Conservation (phyloP, 768 basidiomycete genomes). For the Leccinum uliginosum region DNA sequence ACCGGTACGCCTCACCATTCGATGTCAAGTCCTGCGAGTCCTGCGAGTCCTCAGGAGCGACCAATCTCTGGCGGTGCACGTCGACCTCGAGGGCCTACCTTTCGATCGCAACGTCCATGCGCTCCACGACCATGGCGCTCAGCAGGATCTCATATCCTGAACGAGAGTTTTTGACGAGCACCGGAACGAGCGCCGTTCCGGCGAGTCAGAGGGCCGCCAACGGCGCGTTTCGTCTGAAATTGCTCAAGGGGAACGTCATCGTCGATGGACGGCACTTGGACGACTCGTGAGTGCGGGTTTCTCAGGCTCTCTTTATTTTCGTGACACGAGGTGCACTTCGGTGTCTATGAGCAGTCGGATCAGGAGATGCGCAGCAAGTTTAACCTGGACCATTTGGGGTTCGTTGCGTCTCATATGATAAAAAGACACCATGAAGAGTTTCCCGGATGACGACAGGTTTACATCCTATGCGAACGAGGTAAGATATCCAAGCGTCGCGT, state of each 20-base stretch:
- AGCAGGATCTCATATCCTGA: slow-evolving; percentile 95
- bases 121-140: slow-evolving; percentile 86
- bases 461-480: slow-evolving; percentile 64
- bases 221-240: slow-evolving; percentile 81
- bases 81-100: slow-evolving; percentile 97
- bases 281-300: slow-evolving; percentile 47
- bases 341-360: slow-evolving; percentile 68
- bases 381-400: slow-evolving; percentile 1
- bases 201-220: slow-evolving; percentile 96
- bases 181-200: no score
- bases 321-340: no score
- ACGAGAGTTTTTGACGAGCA: slow-evolving; percentile 87
- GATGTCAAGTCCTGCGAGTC: slow-evolving; percentile 99
- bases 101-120: slow-evolving; percentile 95
- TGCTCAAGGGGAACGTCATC: slow-evolving; percentile 93
- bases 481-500: slow-evolving; percentile 14
- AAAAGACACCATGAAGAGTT: slow-evolving; percentile 83
- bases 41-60: slow-evolving; percentile 96
- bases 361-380: slow-evolving; percentile 91
- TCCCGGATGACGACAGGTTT: slow-evolving; percentile 88
- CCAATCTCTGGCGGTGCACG: slow-evolving; percentile 93
- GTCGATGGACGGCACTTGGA: slow-evolving; percentile 88
- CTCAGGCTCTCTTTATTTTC: no score
- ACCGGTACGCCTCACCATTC: slow-evolving; percentile 60
- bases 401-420: slow-evolving; percentile 15